phyloP scores from a whole-genome alignment of 257 asterid species.

The Gardenia jasminoides region DNA sequence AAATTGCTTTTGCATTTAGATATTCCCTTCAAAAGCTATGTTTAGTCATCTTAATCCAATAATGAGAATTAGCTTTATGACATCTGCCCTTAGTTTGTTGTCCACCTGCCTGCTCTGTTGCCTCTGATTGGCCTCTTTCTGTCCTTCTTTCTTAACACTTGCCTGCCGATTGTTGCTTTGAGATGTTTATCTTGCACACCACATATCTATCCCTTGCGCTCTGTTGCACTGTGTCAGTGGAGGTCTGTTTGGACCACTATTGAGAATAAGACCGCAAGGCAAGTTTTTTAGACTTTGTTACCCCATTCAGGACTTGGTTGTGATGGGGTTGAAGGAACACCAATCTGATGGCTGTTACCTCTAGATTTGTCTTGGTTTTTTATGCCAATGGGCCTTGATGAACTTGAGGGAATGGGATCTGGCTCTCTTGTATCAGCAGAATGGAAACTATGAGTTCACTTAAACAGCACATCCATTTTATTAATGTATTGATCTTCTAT shows the following conservation, averaged over 20 bases:
- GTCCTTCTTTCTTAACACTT: background rate
- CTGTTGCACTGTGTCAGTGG: background rate
- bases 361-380: background rate
- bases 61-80: background rate
- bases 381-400: background rate
- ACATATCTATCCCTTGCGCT: background rate
- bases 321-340: background rate
- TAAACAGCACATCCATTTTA: background rate
- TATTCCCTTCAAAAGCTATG: background rate
- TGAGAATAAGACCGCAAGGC: background rate
- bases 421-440: background rate
- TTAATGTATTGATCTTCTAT: background rate
- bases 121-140: background rate
- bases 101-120: background rate
- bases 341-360: background rate
- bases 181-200: background rate
- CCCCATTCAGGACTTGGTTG: background rate
- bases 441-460: conserved; percentile 7
- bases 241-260: background rate
- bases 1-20: background rate
- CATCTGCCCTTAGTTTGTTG: background rate
- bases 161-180: background rate
- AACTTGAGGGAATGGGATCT: background rate
- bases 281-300: background rate
- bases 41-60: background rate